Evolutionary conservation across 148 eudicot species (phyloP).

Genomic region (Gaultheria prostrata): DNA sequence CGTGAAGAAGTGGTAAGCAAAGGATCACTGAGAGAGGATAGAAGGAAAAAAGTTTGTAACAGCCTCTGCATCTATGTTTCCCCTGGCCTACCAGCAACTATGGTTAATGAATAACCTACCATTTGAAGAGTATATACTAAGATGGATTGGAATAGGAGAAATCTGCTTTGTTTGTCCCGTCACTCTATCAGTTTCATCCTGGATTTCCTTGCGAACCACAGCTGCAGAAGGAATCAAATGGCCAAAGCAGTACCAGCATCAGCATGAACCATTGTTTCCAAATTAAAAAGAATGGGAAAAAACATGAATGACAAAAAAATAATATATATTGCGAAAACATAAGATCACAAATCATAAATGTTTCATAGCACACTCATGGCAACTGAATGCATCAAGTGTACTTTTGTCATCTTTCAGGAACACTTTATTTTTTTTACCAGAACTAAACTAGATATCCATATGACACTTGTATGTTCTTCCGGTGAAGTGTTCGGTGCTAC

Average conservation of each 20-base stretch:
- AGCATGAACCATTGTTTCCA: not conserved
- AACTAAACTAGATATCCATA: not conserved
- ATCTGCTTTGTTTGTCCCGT: conserved; percentile 85
- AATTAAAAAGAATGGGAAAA: not conserved
- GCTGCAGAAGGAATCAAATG: conserved; percentile 37
- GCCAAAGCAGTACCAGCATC: not conserved
- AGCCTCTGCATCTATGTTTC: not conserved
- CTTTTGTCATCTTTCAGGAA: not conserved
- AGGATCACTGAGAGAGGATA: not conserved
- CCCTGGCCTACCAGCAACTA: not conserved
- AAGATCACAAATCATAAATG: not conserved
- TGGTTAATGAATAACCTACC: conserved; percentile 37
- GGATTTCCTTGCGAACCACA: conserved; percentile 80
- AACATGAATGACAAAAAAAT: not conserved
- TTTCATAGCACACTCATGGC: not conserved
- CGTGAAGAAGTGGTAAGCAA: not conserved
- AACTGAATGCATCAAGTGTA: not conserved
- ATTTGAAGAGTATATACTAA: conserved; percentile 85
- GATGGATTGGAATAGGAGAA: conserved; percentile 94
- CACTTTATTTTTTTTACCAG: not conserved
- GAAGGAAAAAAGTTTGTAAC: conserved; percentile 2
- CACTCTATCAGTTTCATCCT: conserved; percentile 91
- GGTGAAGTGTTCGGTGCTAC: too few relatives aligned
- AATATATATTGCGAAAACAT: not conserved
- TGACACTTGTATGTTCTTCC: not conserved